Base-by-base conservation (phyloP, 768 basidiomycete species). In the Leccinum sublutescens region DNA sequence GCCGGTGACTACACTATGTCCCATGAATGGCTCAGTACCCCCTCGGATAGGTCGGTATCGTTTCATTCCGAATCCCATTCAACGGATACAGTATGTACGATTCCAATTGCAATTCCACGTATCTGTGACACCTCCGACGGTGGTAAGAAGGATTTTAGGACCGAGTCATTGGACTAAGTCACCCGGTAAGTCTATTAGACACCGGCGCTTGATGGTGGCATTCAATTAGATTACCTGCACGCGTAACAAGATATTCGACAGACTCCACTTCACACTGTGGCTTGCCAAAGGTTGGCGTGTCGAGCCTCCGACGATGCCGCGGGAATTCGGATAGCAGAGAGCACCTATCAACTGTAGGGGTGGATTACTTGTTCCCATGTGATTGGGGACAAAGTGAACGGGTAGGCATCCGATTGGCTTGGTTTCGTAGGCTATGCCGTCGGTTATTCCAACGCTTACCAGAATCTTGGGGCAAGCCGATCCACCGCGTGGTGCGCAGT, bases 181-280 rank as follows among this genome's bases (percentile, higher is more conserved):
- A 70, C 55, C 68, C 43, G 68, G 68, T 38, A 2, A 62, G 19
- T 21, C 45, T 36, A 9, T 15, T 55, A 40, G 21, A 63, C 29
- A 34, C 68, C 68, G 68, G 15, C 23, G n/a, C 5, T 29, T 5
- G 17, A 15, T n/a, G 9, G 43, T 19, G 43, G 43, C 43, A 45
- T 45, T 12, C 7, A 45, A 45, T 45, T 0, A 19, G 43, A 19
- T 12, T 45, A 5, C 19, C 9, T 51, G 50, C 3, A n/a, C 48
- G 57, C 55, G 54, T 52, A 64, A 36, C 1, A 40, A 4, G 38
- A 17, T 40, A 40, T n/a, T 43, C n/a, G 8, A 15, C 38, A 17
- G 15, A 17, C 38, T n/a, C 6, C 7, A 15, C 33, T 33, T 33
- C 33, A 23, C 23, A 23, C 23, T 23, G 33, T 33, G 33, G 33